These are phyloP conservation scores for Canavalia gladiata DNA, from an alignment of 306 rosid species.

Conservation along the genomic window DNA sequence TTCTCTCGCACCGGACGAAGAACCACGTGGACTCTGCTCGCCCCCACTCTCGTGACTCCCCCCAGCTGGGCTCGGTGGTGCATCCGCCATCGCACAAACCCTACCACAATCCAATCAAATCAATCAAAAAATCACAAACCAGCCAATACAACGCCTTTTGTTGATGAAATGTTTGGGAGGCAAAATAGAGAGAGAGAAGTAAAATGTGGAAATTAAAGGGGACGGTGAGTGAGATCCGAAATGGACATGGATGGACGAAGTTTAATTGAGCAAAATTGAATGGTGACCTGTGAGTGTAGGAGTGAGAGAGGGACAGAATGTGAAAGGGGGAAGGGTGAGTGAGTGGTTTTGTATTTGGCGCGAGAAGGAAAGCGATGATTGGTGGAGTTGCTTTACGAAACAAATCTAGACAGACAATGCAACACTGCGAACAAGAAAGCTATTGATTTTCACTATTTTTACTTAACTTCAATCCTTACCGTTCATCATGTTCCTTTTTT, in stretches of 20 bases:
- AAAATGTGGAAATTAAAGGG: neutral
- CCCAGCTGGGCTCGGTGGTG: constrained; percentile 71
- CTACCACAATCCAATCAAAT: constrained; percentile 29
- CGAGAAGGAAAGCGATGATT: constrained; percentile 9
- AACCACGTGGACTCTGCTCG: constrained; percentile 76
- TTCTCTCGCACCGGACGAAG: constrained; percentile 59
- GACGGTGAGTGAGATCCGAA: constrained; percentile 9
- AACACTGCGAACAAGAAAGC: neutral
- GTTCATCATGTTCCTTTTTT: neutral
- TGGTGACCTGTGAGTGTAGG: constrained; percentile 15
- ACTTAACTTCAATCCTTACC: neutral
- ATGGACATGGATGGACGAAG: constrained; percentile 36
- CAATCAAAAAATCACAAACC: neutral
- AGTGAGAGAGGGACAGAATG: constrained; percentile 7
- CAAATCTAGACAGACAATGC: constrained; percentile 16
- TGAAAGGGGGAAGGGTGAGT: neutral
- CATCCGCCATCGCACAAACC: constrained; percentile 73
- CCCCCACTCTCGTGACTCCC: constrained; percentile 90
- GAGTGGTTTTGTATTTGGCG: constrained; percentile 39
- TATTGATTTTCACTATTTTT: neutral
- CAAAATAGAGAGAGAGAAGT: neutral
- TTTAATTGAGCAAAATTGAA: neutral
- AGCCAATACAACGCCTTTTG: neutral
- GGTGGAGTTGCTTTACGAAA: neutral
- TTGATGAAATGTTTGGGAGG: neutral